phyloP scores from a whole-genome alignment of 2,329 filamentous ascomycete species.

The Sphaceloma murrayae region DNA sequence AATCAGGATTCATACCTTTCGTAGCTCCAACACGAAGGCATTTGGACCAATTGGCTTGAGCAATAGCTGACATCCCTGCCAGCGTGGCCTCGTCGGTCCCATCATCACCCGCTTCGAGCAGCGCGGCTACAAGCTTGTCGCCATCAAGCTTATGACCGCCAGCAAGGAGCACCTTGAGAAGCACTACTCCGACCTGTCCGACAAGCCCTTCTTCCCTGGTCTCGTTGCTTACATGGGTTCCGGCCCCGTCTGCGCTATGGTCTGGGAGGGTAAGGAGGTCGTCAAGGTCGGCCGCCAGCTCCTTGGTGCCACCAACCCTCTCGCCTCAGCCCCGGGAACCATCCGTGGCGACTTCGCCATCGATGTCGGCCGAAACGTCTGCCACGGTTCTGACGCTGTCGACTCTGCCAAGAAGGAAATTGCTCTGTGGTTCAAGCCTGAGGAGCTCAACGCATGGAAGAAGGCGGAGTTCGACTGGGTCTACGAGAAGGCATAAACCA shows the following conservation, averaged over 20 bases:
- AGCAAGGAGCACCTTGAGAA: conserved; percentile 92
- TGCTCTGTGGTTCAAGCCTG: conserved; percentile 90
- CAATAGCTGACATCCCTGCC: conserved; percentile 21
- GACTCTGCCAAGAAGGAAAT: conserved; percentile 99
- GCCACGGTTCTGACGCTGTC: conserved; percentile 97
- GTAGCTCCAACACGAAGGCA: too few species aligned
- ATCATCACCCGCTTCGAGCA: conserved; percentile 98
- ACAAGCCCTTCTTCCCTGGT: conserved; percentile 94
- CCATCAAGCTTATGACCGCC: conserved; percentile 89
- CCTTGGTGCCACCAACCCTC: conserved; percentile 98
- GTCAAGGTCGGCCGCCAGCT: conserved; percentile 97
- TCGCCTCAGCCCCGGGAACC: conserved; percentile 87
- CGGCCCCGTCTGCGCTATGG: conserved; percentile 97
- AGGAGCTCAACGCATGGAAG: conserved; percentile 80
- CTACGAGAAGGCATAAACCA: conserved; percentile 66
- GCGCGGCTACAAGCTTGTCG: conserved; percentile 91
- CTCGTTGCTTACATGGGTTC: conserved; percentile 94
- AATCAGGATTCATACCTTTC: not conserved
- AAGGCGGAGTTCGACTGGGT: conserved; percentile 80
- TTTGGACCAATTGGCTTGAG: too few species aligned
- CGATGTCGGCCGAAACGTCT: conserved; percentile 94
- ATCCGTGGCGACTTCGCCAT: conserved; percentile 93
- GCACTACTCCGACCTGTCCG: conserved; percentile 88
- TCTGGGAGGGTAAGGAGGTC: conserved; percentile 98
- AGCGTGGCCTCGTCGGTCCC: conserved; percentile 95